These are phyloP conservation scores for Parmelia sp. DNA, from an alignment of 495 filamentous ascomycete species.

Conservation along the genomic window DNA sequence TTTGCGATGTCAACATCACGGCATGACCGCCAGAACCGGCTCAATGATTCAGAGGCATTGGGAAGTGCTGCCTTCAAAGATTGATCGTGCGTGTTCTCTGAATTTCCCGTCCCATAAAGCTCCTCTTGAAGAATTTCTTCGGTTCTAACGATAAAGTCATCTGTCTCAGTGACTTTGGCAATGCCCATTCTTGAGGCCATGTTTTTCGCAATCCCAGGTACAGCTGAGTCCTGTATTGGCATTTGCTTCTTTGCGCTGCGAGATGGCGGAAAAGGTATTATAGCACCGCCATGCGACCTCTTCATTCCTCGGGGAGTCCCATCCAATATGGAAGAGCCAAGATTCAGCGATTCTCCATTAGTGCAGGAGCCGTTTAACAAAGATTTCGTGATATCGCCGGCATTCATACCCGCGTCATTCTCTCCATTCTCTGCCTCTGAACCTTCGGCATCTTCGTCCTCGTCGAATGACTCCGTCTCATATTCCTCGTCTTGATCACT, in stretches of 20 bases:
- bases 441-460: constrained; percentile 30
- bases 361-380: neutral
- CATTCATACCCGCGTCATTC: neutral
- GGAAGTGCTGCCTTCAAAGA: constrained; percentile 50
- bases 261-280: constrained; percentile 42
- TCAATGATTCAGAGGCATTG: constrained; percentile 48
- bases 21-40: constrained; percentile 52
- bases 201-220: constrained; percentile 46
- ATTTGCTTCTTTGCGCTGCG: constrained; percentile 31
- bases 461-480: constrained; percentile 32
- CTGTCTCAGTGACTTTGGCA: constrained; percentile 42
- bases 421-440: constrained; percentile 33
- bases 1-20: constrained; percentile 39
- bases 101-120: constrained; percentile 40
- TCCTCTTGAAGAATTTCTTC: constrained; percentile 40
- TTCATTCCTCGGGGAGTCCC: constrained; percentile 39
- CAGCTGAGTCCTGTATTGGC: constrained; percentile 36
- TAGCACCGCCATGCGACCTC: constrained; percentile 35
- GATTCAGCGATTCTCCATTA: neutral
- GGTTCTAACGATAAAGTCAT: constrained; percentile 51
- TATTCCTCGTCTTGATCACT: constrained; percentile 25
- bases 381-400: neutral
- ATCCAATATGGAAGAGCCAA: constrained; percentile 30
- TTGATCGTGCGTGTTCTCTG: constrained; percentile 51
- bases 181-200: constrained; percentile 41